phyloP scores from a whole-genome alignment of 2,329 filamentous ascomycete species.

The Botrytis byssoidea region DNA sequence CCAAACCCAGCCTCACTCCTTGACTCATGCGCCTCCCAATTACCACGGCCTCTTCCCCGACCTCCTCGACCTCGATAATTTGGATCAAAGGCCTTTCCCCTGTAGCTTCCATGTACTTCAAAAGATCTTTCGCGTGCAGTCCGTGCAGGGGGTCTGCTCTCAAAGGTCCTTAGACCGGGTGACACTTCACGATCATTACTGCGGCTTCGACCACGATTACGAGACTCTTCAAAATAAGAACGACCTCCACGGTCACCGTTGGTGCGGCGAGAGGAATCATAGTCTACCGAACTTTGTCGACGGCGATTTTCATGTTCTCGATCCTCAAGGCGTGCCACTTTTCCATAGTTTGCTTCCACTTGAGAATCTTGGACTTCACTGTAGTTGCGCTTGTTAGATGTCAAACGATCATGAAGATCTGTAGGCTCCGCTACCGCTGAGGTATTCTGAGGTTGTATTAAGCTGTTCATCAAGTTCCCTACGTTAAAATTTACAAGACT shows the following conservation, averaged over 20 bases:
- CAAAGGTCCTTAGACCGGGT: slow-evolving; percentile 29
- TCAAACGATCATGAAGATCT: slow-evolving; percentile 25
- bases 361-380: slow-evolving; percentile 31
- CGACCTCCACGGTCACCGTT: slow-evolving; percentile 30
- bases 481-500: slow-evolving; percentile 9
- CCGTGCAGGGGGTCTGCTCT: slow-evolving; percentile 30
- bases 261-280: slow-evolving; percentile 26
- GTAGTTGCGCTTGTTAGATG: slow-evolving; percentile 36
- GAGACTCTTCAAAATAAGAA: slow-evolving; percentile 27
- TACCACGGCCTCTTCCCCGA: slow-evolving; percentile 34
- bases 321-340: slow-evolving; percentile 33
- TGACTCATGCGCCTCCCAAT: slow-evolving; percentile 24
- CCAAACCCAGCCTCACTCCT: slow-evolving; percentile 27
- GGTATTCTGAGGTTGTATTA: not conserved
- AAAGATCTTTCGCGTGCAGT: slow-evolving; percentile 27
- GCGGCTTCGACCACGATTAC: slow-evolving; percentile 26
- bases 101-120: slow-evolving; percentile 30
- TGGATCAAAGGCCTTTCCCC: slow-evolving; percentile 36
- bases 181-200: slow-evolving; percentile 35
- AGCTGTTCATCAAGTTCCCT: slow-evolving; percentile 12
- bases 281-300: slow-evolving; percentile 30
- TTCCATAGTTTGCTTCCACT: slow-evolving; percentile 26
- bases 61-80: slow-evolving; percentile 36
- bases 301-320: slow-evolving; percentile 26
- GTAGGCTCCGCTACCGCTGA: slow-evolving; percentile 17